Percentiles rank a stretch among this genome's conserved stretches.
Conservation (phyloP, 2,329 filamentous ascomycete species). For the Cercospora nicotianae region DNA sequence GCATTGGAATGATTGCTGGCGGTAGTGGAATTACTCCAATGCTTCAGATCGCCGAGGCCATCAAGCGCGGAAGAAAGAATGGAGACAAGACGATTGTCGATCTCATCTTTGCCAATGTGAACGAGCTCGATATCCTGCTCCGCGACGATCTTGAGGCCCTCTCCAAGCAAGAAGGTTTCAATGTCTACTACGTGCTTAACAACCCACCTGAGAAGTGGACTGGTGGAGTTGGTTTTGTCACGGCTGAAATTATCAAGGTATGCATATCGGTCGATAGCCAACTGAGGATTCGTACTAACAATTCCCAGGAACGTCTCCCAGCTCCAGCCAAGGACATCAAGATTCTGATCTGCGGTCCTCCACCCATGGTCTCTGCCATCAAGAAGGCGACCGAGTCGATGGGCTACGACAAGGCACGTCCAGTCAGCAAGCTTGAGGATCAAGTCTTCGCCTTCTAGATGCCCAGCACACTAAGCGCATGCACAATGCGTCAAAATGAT, state of each 20-base stretch:
- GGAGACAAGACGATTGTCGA: slow-evolving; percentile 81
- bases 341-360: slow-evolving; percentile 90
- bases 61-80: slow-evolving; percentile 53
- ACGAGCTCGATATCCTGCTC: slow-evolving; percentile 86
- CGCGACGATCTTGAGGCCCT: slow-evolving; percentile 86
- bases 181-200: slow-evolving; percentile 93
- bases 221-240: slow-evolving; percentile 92
- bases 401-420: slow-evolving; percentile 87
- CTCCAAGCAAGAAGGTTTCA: slow-evolving; percentile 75
- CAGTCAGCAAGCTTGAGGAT: slow-evolving; percentile 96
- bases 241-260: slow-evolving; percentile 87
- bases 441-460: slow-evolving; percentile 90
- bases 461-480: neutral
- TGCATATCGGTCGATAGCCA: slow-evolving; percentile 30
- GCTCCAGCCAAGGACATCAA: slow-evolving; percentile 84
- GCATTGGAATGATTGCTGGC: slow-evolving; percentile 97
- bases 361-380: slow-evolving; percentile 93
- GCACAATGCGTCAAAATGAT: neutral
- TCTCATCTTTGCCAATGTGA: slow-evolving; percentile 96
- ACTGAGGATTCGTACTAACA: slow-evolving; percentile 11
- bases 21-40: slow-evolving; percentile 98
- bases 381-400: slow-evolving; percentile 92
- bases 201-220: slow-evolving; percentile 90
- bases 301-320: slow-evolving; percentile 69
- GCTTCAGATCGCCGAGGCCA: slow-evolving; percentile 92